phyloP scores from a whole-genome alignment of 2,329 filamentous ascomycete genomes.

The Sclerotinia subarctica region DNA sequence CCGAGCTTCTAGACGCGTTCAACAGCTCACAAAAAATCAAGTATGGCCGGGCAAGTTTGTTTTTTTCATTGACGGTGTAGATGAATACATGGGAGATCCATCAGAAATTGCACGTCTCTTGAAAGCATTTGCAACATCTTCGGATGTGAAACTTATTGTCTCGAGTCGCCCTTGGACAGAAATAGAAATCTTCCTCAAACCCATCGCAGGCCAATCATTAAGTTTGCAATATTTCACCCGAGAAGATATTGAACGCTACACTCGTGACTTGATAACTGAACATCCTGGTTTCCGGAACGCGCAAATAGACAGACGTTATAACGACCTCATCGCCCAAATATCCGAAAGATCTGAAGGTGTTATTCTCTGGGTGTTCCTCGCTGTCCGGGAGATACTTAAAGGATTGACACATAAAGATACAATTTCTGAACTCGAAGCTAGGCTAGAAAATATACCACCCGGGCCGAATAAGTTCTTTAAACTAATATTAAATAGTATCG shows the following conservation, averaged over 20 bases:
- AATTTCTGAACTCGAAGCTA: not conserved
- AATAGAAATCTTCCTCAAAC: not conserved
- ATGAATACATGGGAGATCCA: slow-evolving; percentile 7
- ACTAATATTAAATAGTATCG: not conserved
- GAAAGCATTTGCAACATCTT: not conserved
- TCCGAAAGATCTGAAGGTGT: not conserved
- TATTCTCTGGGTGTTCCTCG: not conserved
- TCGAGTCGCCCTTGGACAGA: slow-evolving; percentile 11
- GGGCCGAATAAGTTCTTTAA: not conserved
- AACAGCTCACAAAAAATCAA: not conserved
- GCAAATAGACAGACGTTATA: not conserved
- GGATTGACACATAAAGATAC: not conserved
- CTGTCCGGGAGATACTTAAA: not conserved
- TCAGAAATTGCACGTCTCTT: not conserved
- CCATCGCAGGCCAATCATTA: not conserved
- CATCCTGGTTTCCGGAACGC: not conserved
- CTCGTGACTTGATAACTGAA: not conserved
- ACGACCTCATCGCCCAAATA: not conserved
- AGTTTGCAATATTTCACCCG: not conserved
- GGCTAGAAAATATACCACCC: not conserved
- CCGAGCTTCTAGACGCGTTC: not conserved
- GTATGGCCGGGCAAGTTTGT: not conserved
- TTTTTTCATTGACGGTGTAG: not conserved
- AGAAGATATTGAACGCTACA: not conserved
- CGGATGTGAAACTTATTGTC: not conserved